These are phyloP conservation scores for Phyllostachys edulis DNA, from an alignment of 176 grass and related monocot genomes.

Conservation along the genomic window DNA sequence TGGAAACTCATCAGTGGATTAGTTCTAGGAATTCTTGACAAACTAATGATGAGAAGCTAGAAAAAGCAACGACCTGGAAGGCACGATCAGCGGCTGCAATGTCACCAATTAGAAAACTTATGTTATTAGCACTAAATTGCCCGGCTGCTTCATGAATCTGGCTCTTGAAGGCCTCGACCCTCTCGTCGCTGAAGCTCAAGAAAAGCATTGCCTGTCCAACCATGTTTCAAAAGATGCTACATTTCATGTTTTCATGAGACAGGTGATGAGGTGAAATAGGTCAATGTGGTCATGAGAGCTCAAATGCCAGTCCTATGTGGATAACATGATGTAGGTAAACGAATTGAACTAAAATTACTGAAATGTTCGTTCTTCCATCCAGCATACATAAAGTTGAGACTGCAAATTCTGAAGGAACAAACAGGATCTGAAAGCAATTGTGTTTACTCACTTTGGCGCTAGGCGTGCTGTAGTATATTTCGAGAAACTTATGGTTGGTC, in stretches of 20 bases:
- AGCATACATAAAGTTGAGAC: not conserved
- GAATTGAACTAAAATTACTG: not conserved
- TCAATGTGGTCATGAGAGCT: not conserved
- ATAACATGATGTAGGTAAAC: slow-evolving; percentile 28
- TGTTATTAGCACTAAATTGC: slow-evolving; percentile 61
- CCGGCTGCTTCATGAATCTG: slow-evolving; percentile 62
- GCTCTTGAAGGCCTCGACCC: slow-evolving; percentile 60
- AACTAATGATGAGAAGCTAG: not conserved
- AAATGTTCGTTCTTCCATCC: slow-evolving; percentile 6
- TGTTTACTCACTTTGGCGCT: slow-evolving; percentile 62
- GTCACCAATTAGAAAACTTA: slow-evolving; percentile 88
- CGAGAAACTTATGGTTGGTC: slow-evolving; percentile 68
- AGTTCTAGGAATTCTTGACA: not conserved
- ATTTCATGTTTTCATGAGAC: not conserved
- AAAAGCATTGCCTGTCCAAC: slow-evolving; percentile 87
- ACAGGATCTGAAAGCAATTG: slow-evolving; percentile 5
- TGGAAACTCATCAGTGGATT: slow-evolving; percentile 15
- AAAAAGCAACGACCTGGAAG: slow-evolving; percentile 63
- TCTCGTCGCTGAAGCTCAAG: slow-evolving; percentile 56
- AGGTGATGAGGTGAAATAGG: not conserved
- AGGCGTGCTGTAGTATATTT: slow-evolving; percentile 65
- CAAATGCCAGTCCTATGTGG: not conserved
- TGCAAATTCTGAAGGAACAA: slow-evolving; percentile 11
- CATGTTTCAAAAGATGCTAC: not conserved
- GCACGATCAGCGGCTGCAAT: slow-evolving; percentile 50